Base-by-base conservation (phyloP, 2,329 filamentous ascomycete genomes). In the Pezicula carpinea region DNA sequence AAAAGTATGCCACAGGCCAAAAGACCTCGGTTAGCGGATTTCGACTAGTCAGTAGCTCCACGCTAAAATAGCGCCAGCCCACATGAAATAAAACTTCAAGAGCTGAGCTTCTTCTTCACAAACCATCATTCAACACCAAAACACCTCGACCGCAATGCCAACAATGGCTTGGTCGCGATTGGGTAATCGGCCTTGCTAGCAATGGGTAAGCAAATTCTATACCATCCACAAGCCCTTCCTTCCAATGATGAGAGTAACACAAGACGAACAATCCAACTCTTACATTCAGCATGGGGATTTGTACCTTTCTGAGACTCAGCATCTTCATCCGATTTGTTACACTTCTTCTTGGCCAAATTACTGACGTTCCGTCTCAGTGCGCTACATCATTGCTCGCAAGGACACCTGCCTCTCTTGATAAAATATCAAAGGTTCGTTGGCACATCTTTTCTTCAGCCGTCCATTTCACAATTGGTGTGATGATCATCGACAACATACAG, bases 51-150 rank as follows among this genome's bases (percentile, higher is more conserved):
- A 10, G 10, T 2, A 11, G 10, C 8, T 8, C 26, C 3, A 29
- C 26, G 26, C 26, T 29, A 29, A 29, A 11, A n/a, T n/a, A 29
- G 26, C 26, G 26, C 26, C 10, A 29, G 13, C 26, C 26, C 26
- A 29, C 26, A 8, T 29, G 26, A 29, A 29, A 29, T 29, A 29
- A 29, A 29, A 29, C 26, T 29, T 29, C 26, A 29, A 29, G 26
- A 29, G 26, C 26, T 29, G 26, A 29, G 26, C 26, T 29, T 29
- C 26, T 29, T 29, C 44, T 33, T 17, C 15, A 21, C 11, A 33
- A 78, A 77, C 62, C 77, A 81, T 50, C 84, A 47, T 83, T 83
- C 47, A 88, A 85, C n/a, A 78, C 82, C 48, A 79, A 80, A 44
- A 22, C 15, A 43, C 43, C 34, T 32, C 35, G 38, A 43, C 19